Conservation (phyloP, 2,329 filamentous ascomycete genomes). For the Cladophialophora bantiana region DNA sequence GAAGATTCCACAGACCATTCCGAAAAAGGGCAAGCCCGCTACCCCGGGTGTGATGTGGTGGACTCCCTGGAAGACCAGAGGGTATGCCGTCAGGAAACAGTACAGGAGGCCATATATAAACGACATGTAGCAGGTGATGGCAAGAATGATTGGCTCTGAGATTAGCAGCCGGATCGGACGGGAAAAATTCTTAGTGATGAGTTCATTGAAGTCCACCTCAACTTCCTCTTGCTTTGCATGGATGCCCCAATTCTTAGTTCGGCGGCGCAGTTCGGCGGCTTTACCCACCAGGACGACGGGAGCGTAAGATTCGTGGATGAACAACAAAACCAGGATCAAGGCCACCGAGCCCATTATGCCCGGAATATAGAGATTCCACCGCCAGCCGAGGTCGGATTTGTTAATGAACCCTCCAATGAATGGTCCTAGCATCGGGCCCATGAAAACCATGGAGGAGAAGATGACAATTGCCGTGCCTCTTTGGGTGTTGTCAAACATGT, state of each 20-base stretch:
- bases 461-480: constrained; percentile 57
- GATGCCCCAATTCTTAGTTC: constrained; percentile 67
- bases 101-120: constrained; percentile 44
- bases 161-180: constrained; percentile 54
- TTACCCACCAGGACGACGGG: constrained; percentile 65
- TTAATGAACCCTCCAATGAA: constrained; percentile 63
- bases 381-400: constrained; percentile 58
- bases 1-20: constrained; percentile 77
- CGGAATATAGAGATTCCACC: constrained; percentile 63
- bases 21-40: constrained; percentile 81
- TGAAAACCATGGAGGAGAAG: constrained; percentile 61
- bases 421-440: constrained; percentile 60
- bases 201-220: constrained; percentile 58
- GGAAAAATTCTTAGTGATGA: constrained; percentile 61
- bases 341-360: constrained; percentile 64
- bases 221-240: constrained; percentile 66
- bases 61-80: constrained; percentile 54
- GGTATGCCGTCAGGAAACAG: constrained; percentile 47
- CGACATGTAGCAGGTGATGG: constrained; percentile 50
- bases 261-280: constrained; percentile 60
- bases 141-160: constrained; percentile 54
- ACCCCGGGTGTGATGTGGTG: constrained; percentile 74
- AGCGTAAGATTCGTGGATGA: constrained; percentile 65
- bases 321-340: constrained; percentile 58
- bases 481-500: constrained; percentile 61